Percentiles rank a stretch among this genome's conserved stretches.
phyloP scores from a whole-genome alignment of 2,329 filamentous ascomycete species.

The Emergomyces pasteurianus region DNA sequence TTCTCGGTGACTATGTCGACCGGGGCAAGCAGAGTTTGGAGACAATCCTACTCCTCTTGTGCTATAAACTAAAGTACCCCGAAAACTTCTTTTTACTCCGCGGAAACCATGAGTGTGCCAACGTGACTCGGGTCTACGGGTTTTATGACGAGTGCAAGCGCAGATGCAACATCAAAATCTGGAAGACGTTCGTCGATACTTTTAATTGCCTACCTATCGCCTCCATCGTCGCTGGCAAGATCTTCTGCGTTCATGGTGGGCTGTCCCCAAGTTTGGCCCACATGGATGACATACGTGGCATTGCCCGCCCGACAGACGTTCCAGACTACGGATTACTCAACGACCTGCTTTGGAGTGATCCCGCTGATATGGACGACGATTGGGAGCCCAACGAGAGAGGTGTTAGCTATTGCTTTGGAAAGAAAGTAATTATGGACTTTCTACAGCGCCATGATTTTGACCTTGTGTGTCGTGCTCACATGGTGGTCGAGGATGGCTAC shows the following conservation, averaged over 20 bases:
- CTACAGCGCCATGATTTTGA: conserved; percentile 92
- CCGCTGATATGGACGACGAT: conserved; percentile 93
- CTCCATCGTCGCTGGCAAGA: conserved; percentile 92
- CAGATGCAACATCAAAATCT: conserved; percentile 90
- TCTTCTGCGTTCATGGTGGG: conserved; percentile 94
- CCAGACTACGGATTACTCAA: conserved; percentile 93
- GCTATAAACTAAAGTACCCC: conserved; percentile 94
- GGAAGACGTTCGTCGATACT: conserved; percentile 95
- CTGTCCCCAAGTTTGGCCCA: conserved; percentile 83
- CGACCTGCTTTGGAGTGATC: conserved; percentile 93
- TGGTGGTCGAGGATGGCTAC: conserved; percentile 98
- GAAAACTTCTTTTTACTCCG: conserved; percentile 95
- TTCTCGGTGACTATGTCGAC: conserved; percentile 93
- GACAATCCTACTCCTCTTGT: conserved; percentile 82
- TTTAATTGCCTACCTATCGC: conserved; percentile 95
- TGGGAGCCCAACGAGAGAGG: conserved; percentile 97
- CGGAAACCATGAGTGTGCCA: conserved; percentile 94
- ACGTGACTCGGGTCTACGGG: conserved; percentile 88
- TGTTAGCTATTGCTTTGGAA: conserved; percentile 96
- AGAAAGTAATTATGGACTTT: conserved; percentile 96
- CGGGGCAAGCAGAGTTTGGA: conserved; percentile 91
- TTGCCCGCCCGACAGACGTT: conserved; percentile 89
- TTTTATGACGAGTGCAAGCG: conserved; percentile 99
- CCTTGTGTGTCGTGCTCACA: conserved; percentile 90
- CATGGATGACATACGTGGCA: conserved; percentile 97